Conservation (phyloP, 2,329 filamentous ascomycete species). For the Penicillium sp. region DNA sequence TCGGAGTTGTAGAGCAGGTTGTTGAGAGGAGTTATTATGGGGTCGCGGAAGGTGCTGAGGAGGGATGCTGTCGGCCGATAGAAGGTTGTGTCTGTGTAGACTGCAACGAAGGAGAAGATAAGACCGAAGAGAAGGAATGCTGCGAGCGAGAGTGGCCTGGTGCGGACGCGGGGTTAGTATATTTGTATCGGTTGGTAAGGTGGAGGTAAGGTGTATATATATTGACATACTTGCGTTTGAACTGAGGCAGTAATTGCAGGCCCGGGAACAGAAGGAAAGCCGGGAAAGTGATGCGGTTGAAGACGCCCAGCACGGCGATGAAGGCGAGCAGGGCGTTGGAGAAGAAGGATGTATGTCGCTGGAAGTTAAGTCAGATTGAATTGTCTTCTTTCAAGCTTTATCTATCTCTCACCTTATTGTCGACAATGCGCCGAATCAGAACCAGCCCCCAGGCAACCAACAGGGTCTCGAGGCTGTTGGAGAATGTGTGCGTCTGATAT, state of each 20-base stretch:
- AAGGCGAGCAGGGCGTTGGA: slow-evolving; percentile 77
- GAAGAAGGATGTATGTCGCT: slow-evolving; percentile 73
- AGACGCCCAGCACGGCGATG: slow-evolving; percentile 79
- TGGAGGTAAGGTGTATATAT: neutral
- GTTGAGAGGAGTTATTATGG: slow-evolving; percentile 73
- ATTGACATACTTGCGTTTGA: slow-evolving; percentile 67
- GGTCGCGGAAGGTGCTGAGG: slow-evolving; percentile 49
- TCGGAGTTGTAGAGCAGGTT: slow-evolving; percentile 73
- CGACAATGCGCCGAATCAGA: slow-evolving; percentile 79
- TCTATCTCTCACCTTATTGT: slow-evolving; percentile 61
- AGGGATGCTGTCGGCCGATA: slow-evolving; percentile 53
- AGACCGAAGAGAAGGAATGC: slow-evolving; percentile 64
- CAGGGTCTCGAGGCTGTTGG: slow-evolving; percentile 93
- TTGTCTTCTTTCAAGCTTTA: neutral
- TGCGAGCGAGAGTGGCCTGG: slow-evolving; percentile 58
- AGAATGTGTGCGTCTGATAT: slow-evolving; percentile 97
- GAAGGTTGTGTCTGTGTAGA: slow-evolving; percentile 81
- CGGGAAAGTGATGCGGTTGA: slow-evolving; percentile 96
- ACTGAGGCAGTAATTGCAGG: slow-evolving; percentile 79
- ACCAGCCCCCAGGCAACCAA: slow-evolving; percentile 92
- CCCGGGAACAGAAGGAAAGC: slow-evolving; percentile 85
- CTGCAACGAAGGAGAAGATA: slow-evolving; percentile 67
- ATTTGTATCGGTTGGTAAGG: slow-evolving; percentile 8
- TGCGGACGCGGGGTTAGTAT: slow-evolving; percentile 4
- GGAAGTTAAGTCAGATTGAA: slow-evolving; percentile 7